Evolutionary conservation across 768 basidiomycete genomes (phyloP), one percentile per base, ranked within the genome.

Genomic region (Gymnopilus junonius): DNA sequence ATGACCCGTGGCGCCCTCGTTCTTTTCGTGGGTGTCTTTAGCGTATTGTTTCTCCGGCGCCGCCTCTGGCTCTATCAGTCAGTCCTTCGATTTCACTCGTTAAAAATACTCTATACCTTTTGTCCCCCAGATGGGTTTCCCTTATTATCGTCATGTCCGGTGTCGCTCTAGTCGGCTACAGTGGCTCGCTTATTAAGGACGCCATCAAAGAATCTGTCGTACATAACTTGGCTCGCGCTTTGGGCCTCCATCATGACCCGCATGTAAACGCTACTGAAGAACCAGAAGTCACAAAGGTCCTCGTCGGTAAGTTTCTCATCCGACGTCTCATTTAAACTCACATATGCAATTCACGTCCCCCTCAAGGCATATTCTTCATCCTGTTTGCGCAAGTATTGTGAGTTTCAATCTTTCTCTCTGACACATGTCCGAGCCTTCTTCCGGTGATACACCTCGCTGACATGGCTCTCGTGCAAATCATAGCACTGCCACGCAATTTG

Each of bases 331-430:
- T 59, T 37, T 21, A 29, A 56, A 53, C 55, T 55, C 63, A 51
- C 50, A 68, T 43, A 74, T 62, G 61, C 40, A 62, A 62, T 62
- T 21, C 32, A 55, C 43, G 62, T 21, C 57, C 57, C 53, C 55
- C 34, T 62, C 29, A 61, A 93, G 96, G 97, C 58, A 89, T 99
- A 32, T 87, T 94, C 74, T 90, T 99, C 74, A 84, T 99, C 58
- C 78, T 97, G 29, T 95, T 97, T 73, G 97, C 97, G 25, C 97
- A 99, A 76, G 76, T 97, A 66, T 98, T 98, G 93, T 94, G 74
- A 82, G 90, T 64, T 34, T 66, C 48, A 62, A 63, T 67, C 50
- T 59, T 56, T 61, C 35, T 59, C 48, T 51, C 37, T 64, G 63
- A 64, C 63, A 64, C 63, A 65, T 62, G 59, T 60, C 63, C 60